Base-by-base conservation (phyloP, 331 rosid genomes). In the Cydonia oblonga region DNA sequence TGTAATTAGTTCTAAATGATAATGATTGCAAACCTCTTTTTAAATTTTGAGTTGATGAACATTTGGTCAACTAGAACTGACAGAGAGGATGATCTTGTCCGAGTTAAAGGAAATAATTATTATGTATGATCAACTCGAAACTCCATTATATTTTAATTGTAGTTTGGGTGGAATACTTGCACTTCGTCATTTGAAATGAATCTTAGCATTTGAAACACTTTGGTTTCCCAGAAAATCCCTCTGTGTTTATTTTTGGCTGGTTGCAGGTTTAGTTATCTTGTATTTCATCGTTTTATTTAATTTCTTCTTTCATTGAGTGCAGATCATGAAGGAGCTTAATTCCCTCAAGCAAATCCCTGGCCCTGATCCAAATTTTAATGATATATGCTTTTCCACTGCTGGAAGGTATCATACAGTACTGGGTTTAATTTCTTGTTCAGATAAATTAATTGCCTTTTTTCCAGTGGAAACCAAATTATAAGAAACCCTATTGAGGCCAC, bases 341-440 rank as follows among this genome's bases (percentile, higher is more conserved):
- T 84, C 89, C 32, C 84, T 91, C 73, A 77, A 82, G 83, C 84
- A 73, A 79, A 88, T 89, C 67, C 78, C 14, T 71, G 99, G 99
- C 71, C 96, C 99, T 72, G 99, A 95, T 78, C 99, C 96, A 76
- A 85, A 82, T 70, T 95, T 76, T 71, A 84, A 87, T 1, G 99
- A 95, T 76, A 77, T 88, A 65, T 95, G 97, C 67, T 91, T 95
- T 76, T 80, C 93, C 26, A 86, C 89, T 72, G 93, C 80, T 79
- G 96, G 84, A 81, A 87, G 78, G 99, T 92, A n/a, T n/a, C n/a
- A n/a, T n/a, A n/a, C n/a, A n/a, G n/a, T n/a, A n/a, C n/a, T n/a
- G n/a, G n/a, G n/a, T n/a, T n/a, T n/a, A n/a, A n/a, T n/a, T n/a
- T n/a, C n/a, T n/a, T n/a, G n/a, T 52, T 71, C 52, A 64, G 44